A percentile compares a stretch with the other conserved stretches of the same genome.
Evolutionary conservation across 257 asterid genomes (phyloP).

Genomic region (Forsythia suspensa): DNA sequence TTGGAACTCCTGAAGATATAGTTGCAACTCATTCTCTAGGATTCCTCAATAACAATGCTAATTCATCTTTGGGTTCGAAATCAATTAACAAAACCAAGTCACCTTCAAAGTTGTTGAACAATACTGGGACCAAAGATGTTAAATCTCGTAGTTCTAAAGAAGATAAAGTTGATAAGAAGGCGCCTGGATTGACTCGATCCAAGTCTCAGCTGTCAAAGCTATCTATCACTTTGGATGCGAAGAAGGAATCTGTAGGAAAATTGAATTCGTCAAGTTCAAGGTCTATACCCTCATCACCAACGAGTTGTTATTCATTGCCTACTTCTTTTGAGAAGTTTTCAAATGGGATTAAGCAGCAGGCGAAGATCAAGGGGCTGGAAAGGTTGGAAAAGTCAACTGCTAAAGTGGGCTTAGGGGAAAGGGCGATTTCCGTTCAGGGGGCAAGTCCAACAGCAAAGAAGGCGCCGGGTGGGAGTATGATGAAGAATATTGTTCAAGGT

Average conservation of each 20-base stretch:
- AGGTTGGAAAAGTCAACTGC: constrained; percentile 61
- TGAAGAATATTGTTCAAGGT: constrained; percentile 68
- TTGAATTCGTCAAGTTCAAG: constrained; percentile 69
- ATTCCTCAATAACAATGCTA: constrained; percentile 59
- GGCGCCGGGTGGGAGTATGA: constrained; percentile 43
- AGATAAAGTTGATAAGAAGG: constrained; percentile 51
- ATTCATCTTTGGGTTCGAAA: constrained; percentile 46
- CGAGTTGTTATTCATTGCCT: constrained; percentile 93
- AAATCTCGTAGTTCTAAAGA: constrained; percentile 49
- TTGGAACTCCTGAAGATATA: constrained; percentile 92
- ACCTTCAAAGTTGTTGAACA: constrained; percentile 26
- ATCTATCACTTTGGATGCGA: constrained; percentile 55
- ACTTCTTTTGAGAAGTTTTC: constrained; percentile 92
- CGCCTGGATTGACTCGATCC: constrained; percentile 63
- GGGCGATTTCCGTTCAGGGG: constrained; percentile 50
- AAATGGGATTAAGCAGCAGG: constrained; percentile 76
- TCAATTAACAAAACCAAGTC: constrained; percentile 42
- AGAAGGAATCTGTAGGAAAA: constrained; percentile 57
- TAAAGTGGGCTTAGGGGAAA: constrained; percentile 53
- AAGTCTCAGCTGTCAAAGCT: constrained; percentile 81
- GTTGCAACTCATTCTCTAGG: constrained; percentile 89
- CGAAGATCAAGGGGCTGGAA: constrained; percentile 68
- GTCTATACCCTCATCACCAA: constrained; percentile 93
- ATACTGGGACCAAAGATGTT: constrained; percentile 44
- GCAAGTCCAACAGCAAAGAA: constrained; percentile 48